Conservation (phyloP, 306 rosid species). For the Dalbergia oliveri region DNA sequence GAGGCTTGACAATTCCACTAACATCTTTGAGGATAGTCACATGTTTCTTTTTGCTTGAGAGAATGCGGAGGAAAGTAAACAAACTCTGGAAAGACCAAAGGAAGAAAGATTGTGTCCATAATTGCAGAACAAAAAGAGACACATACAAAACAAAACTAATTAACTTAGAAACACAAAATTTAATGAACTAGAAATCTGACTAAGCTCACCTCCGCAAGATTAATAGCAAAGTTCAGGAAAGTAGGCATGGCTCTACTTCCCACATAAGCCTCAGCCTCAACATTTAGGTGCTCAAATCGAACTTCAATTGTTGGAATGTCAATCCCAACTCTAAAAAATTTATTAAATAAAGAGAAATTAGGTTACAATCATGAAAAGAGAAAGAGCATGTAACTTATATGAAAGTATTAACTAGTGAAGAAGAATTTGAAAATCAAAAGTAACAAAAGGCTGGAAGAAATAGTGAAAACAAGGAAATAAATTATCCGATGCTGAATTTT, state of each 20-base stretch:
- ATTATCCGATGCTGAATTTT: no score
- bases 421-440: no score
- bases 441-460: no score
- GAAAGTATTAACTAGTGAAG: no score
- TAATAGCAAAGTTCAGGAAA: slow-evolving; percentile 55
- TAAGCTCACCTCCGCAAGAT: slow-evolving; percentile 53
- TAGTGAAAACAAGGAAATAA: no score
- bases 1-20: slow-evolving; percentile 80
- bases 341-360: neutral
- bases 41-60: slow-evolving; percentile 51
- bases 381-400: neutral
- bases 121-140: slow-evolving; percentile 15
- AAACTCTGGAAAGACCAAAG: slow-evolving; percentile 39
- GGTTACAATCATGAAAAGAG: neutral
- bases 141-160: neutral
- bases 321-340: slow-evolving; percentile 67
- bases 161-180: neutral
- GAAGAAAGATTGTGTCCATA: neutral
- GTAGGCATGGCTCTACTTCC: slow-evolving; percentile 78
- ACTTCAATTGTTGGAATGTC: slow-evolving; percentile 75
- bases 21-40: slow-evolving; percentile 68
- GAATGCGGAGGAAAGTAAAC: slow-evolving; percentile 52
- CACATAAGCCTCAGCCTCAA: slow-evolving; percentile 69
- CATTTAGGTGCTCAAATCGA: slow-evolving; percentile 67
- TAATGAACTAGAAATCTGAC: neutral